Evolutionary conservation across 768 basidiomycete genomes (phyloP), one percentile per base, ranked within the genome.

Genomic region (Termitomyces titanicus): DNA sequence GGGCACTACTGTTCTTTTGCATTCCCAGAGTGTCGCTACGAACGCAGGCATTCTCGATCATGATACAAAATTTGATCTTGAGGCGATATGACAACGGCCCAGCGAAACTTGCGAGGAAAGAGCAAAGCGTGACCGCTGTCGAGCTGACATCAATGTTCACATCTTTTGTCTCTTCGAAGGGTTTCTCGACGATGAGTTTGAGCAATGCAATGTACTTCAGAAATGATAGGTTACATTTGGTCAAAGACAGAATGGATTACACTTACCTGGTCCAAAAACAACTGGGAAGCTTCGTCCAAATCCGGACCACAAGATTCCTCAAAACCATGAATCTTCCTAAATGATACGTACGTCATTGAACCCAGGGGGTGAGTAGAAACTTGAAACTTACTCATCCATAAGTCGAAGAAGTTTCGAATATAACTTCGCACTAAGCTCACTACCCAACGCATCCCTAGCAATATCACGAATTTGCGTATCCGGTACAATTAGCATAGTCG

Each of bases 391-490:
- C 93, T 82, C 80, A 50, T 90, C 87, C 54, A 96, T 74, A 55
- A 85, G 81, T 58, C 78, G 82, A 47, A 95, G 75, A 29, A 95
- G 70, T 54, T 77, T 79, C 20, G 79, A 73, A 61, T 90, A 89
- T 45, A 92, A 71, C 44, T 80, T 77, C 25, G 86, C 84, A 57
- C 84, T 86, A 18, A 95, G 74, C 62, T 97, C 94, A 13, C 77
- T 75, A 2, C 93, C 92, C 17, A 97, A 70, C 0, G 92, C 90
- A 52, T 93, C 92, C 60, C 84, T 80, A 2, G 89, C 89, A 11
- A 84, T 76, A 62, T 96, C 89, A n/a, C 92, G 82, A 34, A 88
- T 80, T 42, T 81, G 77, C 6, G 83, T 74, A 48, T 82, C 79
- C 12, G 84, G 80, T n/a, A 77, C 72, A 17, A 88, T 73, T 43